phyloP scores from a whole-genome alignment of 495 filamentous ascomycete genomes.

The Lichina pygmaea region DNA sequence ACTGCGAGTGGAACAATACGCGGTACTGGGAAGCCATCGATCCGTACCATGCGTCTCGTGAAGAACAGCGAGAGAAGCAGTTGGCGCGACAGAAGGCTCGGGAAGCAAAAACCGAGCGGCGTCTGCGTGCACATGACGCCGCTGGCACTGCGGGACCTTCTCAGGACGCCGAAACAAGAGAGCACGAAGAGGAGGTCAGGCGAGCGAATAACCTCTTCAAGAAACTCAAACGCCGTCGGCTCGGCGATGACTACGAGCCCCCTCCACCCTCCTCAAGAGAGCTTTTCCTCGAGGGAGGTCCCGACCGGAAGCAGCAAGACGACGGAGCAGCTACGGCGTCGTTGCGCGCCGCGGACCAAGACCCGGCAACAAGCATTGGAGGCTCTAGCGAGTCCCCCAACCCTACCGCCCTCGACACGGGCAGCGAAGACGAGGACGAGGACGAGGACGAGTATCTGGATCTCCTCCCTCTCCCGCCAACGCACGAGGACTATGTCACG shows the following conservation, averaged over 20 bases:
- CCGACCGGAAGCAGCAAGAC: neutral
- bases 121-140: no score
- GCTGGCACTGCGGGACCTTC: neutral
- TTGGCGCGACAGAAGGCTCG: neutral
- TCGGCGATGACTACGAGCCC: neutral
- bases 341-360: neutral
- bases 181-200: neutral
- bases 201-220: neutral
- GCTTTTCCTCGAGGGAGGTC: no score
- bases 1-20: constrained; percentile 58
- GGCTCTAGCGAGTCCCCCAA: neutral
- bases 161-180: neutral
- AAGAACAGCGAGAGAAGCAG: neutral
- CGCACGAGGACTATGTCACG: constrained; percentile 37
- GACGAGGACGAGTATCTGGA: neutral
- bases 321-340: no score
- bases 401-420: neutral
- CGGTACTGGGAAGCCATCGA: constrained; percentile 30
- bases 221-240: neutral
- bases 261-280: neutral
- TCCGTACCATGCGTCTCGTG: constrained; percentile 10
- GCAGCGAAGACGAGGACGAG: neutral
- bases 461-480: constrained; percentile 13
- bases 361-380: neutral
- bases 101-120: neutral